phyloP scores from a whole-genome alignment of 2,329 filamentous ascomycete genomes.

The Helicocarpus griseus region DNA sequence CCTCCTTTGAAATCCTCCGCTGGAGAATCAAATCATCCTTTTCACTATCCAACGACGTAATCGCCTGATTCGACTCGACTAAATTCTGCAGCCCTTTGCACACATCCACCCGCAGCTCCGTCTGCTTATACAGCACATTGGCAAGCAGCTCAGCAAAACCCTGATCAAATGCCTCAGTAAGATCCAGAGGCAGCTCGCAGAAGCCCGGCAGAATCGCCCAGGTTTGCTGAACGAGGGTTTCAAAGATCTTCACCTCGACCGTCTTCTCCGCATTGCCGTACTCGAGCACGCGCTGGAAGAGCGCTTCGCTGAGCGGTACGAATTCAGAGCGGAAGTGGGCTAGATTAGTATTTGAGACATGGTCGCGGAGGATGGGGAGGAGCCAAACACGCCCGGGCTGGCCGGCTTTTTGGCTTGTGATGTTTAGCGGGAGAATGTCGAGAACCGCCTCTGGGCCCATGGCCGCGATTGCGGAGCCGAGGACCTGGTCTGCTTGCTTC shows the following conservation, averaged over 20 bases:
- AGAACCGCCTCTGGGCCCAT: slow-evolving; percentile 85
- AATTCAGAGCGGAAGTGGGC: slow-evolving; percentile 78
- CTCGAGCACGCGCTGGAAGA: slow-evolving; percentile 82
- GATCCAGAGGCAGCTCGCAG: slow-evolving; percentile 81
- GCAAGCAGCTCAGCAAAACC: slow-evolving; percentile 80
- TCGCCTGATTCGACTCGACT: slow-evolving; percentile 83
- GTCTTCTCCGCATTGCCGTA: slow-evolving; percentile 77
- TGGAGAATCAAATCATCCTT: slow-evolving; percentile 67
- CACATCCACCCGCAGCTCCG: slow-evolving; percentile 74
- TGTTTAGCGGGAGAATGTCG: slow-evolving; percentile 73
- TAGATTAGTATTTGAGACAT: slow-evolving; percentile 78
- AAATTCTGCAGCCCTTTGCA: slow-evolving; percentile 78
- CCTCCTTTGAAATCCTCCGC: slow-evolving; percentile 63
- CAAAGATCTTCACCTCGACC: slow-evolving; percentile 95
- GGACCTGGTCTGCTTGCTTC: slow-evolving; percentile 84
- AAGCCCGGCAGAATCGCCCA: slow-evolving; percentile 93
- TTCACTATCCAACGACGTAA: slow-evolving; percentile 58
- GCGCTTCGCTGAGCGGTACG: slow-evolving; percentile 76
- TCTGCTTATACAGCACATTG: slow-evolving; percentile 86
- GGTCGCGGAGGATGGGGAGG: slow-evolving; percentile 80
- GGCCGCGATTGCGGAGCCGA: slow-evolving; percentile 76
- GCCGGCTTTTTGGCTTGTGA: slow-evolving; percentile 64
- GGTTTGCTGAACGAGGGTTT: slow-evolving; percentile 89
- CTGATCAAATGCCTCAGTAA: slow-evolving; percentile 70
- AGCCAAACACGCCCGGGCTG: slow-evolving; percentile 89